A percentile compares a stretch with the other conserved stretches of the same genome.
Conservation (phyloP, 2,329 filamentous ascomycete genomes). For the Fusarium buxicola region DNA sequence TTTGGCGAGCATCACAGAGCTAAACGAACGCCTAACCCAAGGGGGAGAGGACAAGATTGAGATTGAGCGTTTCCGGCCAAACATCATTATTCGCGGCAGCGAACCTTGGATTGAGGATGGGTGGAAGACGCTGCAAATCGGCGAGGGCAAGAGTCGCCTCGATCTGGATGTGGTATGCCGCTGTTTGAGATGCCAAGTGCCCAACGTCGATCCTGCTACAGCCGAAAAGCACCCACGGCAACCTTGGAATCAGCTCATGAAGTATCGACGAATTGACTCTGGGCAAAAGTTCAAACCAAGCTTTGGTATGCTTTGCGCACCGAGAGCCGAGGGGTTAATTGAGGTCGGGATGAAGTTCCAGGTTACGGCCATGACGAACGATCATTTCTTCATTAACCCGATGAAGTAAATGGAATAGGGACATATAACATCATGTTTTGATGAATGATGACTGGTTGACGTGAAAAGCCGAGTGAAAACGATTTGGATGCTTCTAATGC, state of each 20-base stretch:
- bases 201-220: constrained; percentile 73
- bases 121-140: constrained; percentile 69
- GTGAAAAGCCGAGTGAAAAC: no score
- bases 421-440: background rate
- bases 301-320: constrained; percentile 74
- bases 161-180: constrained; percentile 68
- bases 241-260: constrained; percentile 72
- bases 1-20: constrained; percentile 66
- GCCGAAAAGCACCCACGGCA: constrained; percentile 67
- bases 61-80: constrained; percentile 72
- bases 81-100: constrained; percentile 68
- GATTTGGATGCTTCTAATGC: no score
- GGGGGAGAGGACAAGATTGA: constrained; percentile 60
- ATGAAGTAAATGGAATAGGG: constrained; percentile 36
- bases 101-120: constrained; percentile 71
- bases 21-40: constrained; percentile 63
- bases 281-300: constrained; percentile 73
- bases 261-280: constrained; percentile 68
- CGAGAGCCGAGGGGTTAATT: constrained; percentile 64
- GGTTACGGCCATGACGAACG: constrained; percentile 66
- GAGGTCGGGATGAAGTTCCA: constrained; percentile 69
- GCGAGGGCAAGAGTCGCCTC: constrained; percentile 44
- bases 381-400: constrained; percentile 56
- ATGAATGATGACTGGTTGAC: background rate
- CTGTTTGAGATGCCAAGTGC: constrained; percentile 71